Percentiles rank a stretch among this genome's conserved stretches.
Evolutionary conservation across 129 eudicot genomes (phyloP).

Genomic region (Silybum marianum): DNA sequence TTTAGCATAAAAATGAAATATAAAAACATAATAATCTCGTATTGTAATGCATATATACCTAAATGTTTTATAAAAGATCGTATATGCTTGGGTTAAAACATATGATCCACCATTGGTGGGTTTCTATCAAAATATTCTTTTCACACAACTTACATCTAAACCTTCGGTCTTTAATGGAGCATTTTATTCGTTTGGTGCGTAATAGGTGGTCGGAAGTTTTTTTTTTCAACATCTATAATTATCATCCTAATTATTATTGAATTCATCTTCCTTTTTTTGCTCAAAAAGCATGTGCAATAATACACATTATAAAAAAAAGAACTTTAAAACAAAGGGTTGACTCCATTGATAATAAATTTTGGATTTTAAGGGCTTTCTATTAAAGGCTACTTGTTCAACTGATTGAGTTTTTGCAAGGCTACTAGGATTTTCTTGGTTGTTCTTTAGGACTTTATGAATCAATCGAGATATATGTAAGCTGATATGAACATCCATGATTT

Average conservation of each 20-base stretch:
- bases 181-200: not conserved
- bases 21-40: too few species aligned
- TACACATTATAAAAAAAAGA: not conserved
- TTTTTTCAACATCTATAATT: not conserved
- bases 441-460: not conserved
- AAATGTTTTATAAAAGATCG: too few species aligned
- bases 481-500: not conserved
- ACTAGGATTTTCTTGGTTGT: not conserved
- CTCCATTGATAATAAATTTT: too few species aligned
- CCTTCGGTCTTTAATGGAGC: not conserved
- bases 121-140: not conserved
- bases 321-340: too few species aligned
- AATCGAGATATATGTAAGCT: not conserved
- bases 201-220: not conserved
- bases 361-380: not conserved
- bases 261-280: too few species aligned
- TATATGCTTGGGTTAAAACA: too few species aligned
- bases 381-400: not conserved
- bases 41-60: not conserved
- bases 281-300: not conserved
- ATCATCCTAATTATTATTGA: not conserved
- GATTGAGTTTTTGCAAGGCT: not conserved
- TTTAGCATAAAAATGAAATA: not conserved
- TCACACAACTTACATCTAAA: not conserved
- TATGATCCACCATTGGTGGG: too few species aligned